phyloP scores from a whole-genome alignment of 306 rosid species.

The Potentilla sterilis region DNA sequence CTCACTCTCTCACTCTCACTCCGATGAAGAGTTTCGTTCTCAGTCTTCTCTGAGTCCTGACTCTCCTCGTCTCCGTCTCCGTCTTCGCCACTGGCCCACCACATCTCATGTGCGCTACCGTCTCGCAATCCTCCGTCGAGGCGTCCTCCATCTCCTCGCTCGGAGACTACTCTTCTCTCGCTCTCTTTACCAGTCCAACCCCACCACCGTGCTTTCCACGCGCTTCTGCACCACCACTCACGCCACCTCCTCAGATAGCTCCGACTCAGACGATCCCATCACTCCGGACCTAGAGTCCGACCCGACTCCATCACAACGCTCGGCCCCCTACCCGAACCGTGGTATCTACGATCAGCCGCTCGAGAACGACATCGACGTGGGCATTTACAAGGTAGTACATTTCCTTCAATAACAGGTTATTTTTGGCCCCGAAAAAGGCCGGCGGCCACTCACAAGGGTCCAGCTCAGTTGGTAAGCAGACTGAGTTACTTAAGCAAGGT shows the following conservation, averaged over 20 bases:
- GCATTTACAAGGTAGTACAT: slow-evolving; percentile 59
- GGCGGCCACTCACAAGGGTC: too few species aligned
- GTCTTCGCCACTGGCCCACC: too few species aligned
- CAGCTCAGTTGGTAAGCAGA: too few species aligned
- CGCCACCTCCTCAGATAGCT: slow-evolving; percentile 25
- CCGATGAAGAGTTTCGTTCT: too few species aligned
- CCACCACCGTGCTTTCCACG: slow-evolving; percentile 14
- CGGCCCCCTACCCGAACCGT: slow-evolving; percentile 5
- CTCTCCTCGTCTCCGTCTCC: too few species aligned
- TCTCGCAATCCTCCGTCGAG: too few species aligned
- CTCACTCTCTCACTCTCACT: too few species aligned
- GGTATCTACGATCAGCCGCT: slow-evolving; percentile 42
- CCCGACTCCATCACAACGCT: slow-evolving; percentile 20
- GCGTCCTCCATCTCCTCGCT: too few species aligned
- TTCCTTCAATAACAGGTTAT: neutral
- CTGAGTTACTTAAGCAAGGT: too few species aligned
- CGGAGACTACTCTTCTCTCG: slow-evolving; percentile 41
- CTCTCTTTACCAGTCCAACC: slow-evolving; percentile 40
- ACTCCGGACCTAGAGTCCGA: slow-evolving; percentile 14
- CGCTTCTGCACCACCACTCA: slow-evolving; percentile 39
- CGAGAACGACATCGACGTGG: slow-evolving; percentile 72
- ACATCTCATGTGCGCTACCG: too few species aligned
- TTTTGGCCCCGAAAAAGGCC: too few species aligned
- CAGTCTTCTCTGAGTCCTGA: too few species aligned
- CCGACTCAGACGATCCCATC: slow-evolving; percentile 31